These are phyloP conservation scores for Mikania micrantha DNA, from an alignment of 129 eudicot species.

Conservation along the genomic window DNA sequence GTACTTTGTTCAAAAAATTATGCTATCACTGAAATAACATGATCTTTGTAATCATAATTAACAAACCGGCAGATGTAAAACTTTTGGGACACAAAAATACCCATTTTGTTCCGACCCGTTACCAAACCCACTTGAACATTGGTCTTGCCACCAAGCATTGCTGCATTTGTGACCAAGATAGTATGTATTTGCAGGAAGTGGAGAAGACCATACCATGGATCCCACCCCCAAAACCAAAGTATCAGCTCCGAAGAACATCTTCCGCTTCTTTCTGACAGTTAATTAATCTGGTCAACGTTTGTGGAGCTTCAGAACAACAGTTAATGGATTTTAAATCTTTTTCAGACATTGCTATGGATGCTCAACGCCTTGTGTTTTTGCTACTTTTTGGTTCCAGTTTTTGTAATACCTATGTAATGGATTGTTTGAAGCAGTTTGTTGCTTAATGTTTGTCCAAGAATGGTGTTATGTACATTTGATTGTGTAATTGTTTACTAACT, in stretches of 20 bases:
- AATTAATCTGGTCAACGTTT: too few relatives aligned
- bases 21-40: not conserved
- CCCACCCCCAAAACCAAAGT: conserved; percentile 62
- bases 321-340: not conserved
- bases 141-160: too few relatives aligned
- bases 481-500: conserved; percentile 1
- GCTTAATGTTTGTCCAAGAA: conserved; percentile 12
- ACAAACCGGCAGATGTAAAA: not conserved
- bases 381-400: not conserved
- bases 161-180: not conserved
- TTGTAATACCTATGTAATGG: not conserved
- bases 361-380: not conserved
- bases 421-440: conserved; percentile 15
- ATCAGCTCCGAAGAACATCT: conserved; percentile 66
- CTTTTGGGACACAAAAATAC: not conserved
- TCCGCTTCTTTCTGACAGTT: conserved; percentile 41
- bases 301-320: too few relatives aligned
- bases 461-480: conserved; percentile 25
- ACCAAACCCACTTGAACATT: not conserved
- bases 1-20: not conserved
- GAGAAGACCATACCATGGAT: conserved; percentile 59
- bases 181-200: conserved; percentile 41
- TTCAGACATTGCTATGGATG: not conserved
- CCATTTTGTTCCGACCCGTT: not conserved
- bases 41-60: not conserved